Base-by-base conservation (phyloP, 441 rosid genomes). In the Erodium trifolium region DNA sequence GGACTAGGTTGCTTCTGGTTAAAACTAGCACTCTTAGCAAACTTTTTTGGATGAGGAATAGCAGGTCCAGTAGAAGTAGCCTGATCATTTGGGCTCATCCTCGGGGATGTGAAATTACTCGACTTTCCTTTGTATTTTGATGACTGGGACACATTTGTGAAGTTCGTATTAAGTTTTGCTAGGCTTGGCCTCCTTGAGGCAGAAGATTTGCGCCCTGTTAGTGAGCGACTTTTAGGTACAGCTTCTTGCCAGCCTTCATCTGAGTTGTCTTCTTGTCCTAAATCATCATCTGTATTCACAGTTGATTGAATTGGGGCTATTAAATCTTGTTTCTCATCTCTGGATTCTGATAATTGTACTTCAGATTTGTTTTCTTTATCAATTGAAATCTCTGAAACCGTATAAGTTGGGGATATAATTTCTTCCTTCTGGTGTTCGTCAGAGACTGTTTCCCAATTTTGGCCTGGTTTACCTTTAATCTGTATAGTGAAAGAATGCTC, bases 241-340 rank as follows among this genome's bases (percentile, higher is more conserved):
- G 95, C 92, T 84, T 88, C 92, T 81, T 88, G 94, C 95, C 95
- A 88, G 75, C 95, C 95, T 80, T 88, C 90, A 75, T 87, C 95
- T 3, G 88, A 82, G 55, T 66, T 80, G 66, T 85, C 87, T 43
- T 82, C 86, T 39, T 77, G 84, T 49, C 66, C 71, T 1, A 68
- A 65, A 68, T 78, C 72, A 47, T 79, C 85, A 63, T 37, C 74
- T 65, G 71, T 76, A 66, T 74, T 77, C 69, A 72, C 13, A 34
- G 68, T 47, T 27, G 72, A 63, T 68, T 86, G 81, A 69, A 76
- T 85, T 65, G 77, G 82, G 27, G 79, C 80, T 81, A 60, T 69
- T 65, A 81, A 66, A 81, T 86, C 91, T 69, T 71, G 74, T 72
- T 84, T 85, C 49, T 83, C 90, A 60, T 79, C 80, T 66, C 72